Evolutionary conservation across 2,329 filamentous ascomycete genomes (phyloP).

Genomic region (Lojkania enalia): DNA sequence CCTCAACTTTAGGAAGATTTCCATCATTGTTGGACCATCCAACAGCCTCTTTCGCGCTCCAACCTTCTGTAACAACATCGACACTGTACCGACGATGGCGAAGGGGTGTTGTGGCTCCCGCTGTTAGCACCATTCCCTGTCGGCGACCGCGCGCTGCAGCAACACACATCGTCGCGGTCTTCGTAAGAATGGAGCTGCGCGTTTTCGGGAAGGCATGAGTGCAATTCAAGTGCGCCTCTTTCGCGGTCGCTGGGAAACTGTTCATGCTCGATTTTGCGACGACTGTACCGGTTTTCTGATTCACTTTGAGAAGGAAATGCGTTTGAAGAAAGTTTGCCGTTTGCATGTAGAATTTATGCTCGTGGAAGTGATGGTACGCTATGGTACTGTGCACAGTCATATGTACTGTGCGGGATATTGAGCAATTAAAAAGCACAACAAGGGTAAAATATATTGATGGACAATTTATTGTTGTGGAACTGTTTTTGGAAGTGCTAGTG

Average conservation of each 20-base stretch:
- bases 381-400: too few relatives aligned
- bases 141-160: constrained; percentile 20
- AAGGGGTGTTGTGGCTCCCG: constrained; percentile 14
- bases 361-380: too few relatives aligned
- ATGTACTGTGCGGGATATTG: too few relatives aligned
- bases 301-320: too few relatives aligned
- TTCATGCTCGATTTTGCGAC: too few relatives aligned
- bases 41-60: neutral
- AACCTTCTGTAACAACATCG: constrained; percentile 19
- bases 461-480: too few relatives aligned
- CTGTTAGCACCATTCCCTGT: constrained; percentile 16
- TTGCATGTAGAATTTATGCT: too few relatives aligned
- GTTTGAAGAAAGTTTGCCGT: too few relatives aligned
- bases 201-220: constrained; percentile 15
- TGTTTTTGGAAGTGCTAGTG: too few relatives aligned
- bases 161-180: constrained; percentile 10
- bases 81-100: constrained; percentile 26
- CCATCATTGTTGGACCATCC: neutral
- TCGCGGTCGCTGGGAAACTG: neutral
- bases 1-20: neutral
- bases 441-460: too few relatives aligned
- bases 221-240: constrained; percentile 8
- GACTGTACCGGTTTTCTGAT: too few relatives aligned
- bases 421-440: too few relatives aligned
- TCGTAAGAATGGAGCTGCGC: constrained; percentile 6